phyloP scores from a whole-genome alignment of 2,329 filamentous ascomycete species.

The Colletotrichum sp. region DNA sequence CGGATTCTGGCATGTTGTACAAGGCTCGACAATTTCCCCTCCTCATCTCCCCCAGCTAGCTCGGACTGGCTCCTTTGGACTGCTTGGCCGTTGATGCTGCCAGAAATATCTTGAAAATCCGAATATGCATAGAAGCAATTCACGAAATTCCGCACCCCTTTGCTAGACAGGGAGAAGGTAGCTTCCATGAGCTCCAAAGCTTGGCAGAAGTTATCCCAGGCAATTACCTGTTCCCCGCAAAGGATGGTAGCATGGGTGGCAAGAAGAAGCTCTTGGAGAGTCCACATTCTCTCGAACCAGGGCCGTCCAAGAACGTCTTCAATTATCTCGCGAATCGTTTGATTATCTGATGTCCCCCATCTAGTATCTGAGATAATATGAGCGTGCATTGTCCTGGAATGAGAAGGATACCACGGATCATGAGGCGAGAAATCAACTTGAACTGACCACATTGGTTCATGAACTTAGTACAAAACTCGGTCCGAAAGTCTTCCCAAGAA shows the following conservation, averaged over 20 bases:
- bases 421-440: background rate
- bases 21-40: background rate
- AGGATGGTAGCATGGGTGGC: background rate
- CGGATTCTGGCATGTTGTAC: background rate
- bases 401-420: background rate
- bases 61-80: background rate
- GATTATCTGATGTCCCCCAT: background rate
- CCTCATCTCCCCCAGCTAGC: background rate
- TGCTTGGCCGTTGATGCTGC: background rate
- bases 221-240: background rate
- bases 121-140: background rate
- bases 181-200: background rate
- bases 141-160: background rate
- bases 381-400: background rate
- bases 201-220: background rate
- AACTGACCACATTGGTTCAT: background rate
- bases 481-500: background rate
- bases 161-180: background rate
- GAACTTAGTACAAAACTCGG: background rate
- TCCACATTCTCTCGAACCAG: background rate
- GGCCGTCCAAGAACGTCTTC: background rate
- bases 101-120: background rate
- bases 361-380: background rate
- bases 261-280: background rate
- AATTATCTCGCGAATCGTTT: background rate